Conservation (phyloP, 371 early-diverging fungal genomes). For the Parasitella parasitica region DNA sequence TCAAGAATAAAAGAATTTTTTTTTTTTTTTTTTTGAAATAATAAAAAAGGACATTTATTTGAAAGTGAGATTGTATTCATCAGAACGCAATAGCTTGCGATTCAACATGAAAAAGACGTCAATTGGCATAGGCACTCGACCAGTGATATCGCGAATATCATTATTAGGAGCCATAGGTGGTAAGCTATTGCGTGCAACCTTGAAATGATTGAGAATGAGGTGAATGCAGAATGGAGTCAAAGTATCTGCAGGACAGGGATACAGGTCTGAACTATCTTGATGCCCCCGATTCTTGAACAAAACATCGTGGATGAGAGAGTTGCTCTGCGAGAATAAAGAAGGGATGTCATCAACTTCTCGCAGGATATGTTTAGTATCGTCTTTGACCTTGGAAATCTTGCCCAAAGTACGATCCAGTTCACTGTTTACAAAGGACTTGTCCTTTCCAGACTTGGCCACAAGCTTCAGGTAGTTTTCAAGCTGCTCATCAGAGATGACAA, state of each 20-base stretch:
- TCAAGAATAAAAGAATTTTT: too few species aligned
- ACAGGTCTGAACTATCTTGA: neutral
- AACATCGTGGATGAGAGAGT: too few species aligned
- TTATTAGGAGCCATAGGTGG: neutral
- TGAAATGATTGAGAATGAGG: constrained; percentile 3
- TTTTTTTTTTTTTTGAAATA: neutral
- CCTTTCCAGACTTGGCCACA: neutral
- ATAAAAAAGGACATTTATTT: too few species aligned
- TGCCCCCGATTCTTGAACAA: neutral
- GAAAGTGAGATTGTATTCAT: too few species aligned
- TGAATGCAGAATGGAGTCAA: constrained; percentile 12
- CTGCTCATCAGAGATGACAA: constrained; percentile 1
- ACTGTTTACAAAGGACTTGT: neutral
- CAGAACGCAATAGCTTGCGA: constrained; percentile 5
- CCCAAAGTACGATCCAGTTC: neutral
- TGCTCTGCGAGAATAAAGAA: too few species aligned
- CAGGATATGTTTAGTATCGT: neutral
- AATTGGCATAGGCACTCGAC: constrained; percentile 1
- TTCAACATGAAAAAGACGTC: constrained; percentile 9
- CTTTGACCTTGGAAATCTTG: neutral
- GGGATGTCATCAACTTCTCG: too few species aligned
- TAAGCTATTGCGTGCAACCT: neutral
- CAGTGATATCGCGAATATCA: constrained; percentile 13
- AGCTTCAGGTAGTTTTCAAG: neutral
- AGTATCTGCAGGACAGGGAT: neutral